Conservation (phyloP, 805 yeast genomes). For the Candida succiphila region DNA sequence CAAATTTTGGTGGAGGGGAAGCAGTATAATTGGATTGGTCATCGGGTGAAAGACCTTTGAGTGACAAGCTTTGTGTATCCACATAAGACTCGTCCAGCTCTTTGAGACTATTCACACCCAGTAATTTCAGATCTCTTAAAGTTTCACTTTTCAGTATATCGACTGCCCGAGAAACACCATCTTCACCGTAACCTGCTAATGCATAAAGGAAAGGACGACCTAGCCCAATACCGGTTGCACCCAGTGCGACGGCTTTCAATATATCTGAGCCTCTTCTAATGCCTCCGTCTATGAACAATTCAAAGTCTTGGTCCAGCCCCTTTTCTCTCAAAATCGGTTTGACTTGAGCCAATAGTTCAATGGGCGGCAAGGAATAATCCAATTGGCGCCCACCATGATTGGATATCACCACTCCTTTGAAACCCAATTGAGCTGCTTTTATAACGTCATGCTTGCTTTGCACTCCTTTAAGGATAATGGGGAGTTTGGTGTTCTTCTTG, state of each 20-base stretch:
- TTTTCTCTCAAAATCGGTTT: constrained; percentile 31
- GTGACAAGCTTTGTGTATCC: constrained; percentile 27
- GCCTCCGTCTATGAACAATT: constrained; percentile 70
- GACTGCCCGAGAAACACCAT: constrained; percentile 53
- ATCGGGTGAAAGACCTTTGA: constrained; percentile 49
- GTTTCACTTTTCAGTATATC: constrained; percentile 49
- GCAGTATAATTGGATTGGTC: too few relatives aligned
- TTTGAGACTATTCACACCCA: constrained; percentile 44
- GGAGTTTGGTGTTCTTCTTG: constrained; percentile 38
- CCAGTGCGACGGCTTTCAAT: constrained; percentile 66
- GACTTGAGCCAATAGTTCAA: constrained; percentile 49
- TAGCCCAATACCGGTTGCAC: constrained; percentile 57
- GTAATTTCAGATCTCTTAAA: constrained; percentile 47
- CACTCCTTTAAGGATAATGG: constrained; percentile 49
- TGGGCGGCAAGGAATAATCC: constrained; percentile 50
- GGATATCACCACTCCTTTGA: constrained; percentile 53
- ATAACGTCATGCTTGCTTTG: constrained; percentile 55
- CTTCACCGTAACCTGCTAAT: constrained; percentile 68
- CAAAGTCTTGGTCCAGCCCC: constrained; percentile 35
- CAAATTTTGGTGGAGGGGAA: too few relatives aligned
- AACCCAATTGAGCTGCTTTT: constrained; percentile 44
- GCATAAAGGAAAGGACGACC: constrained; percentile 76
- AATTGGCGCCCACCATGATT: constrained; percentile 72
- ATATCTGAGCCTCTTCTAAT: constrained; percentile 69
- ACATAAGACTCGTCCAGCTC: constrained; percentile 30